These are phyloP conservation scores for Gyrodon lividus DNA, from an alignment of 768 basidiomycete genomes.

Conservation along the genomic window DNA sequence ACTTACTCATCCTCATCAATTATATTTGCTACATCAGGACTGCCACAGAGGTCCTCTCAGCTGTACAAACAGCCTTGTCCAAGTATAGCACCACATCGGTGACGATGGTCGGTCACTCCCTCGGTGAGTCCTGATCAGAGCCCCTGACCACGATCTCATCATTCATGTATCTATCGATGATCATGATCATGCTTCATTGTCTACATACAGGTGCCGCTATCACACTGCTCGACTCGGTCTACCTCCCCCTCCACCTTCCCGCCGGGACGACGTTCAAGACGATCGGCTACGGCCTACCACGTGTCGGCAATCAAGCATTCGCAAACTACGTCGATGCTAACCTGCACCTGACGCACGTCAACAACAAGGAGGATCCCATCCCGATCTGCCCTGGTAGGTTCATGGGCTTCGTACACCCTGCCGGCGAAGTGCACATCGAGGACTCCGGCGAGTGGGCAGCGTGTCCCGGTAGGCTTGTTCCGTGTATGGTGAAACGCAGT, in stretches of 20 bases:
- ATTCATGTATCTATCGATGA: background rate
- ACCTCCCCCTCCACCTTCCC: slow-evolving; percentile 39
- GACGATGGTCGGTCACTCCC: slow-evolving; percentile 46
- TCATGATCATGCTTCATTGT: no score
- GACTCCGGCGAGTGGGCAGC: slow-evolving; percentile 48
- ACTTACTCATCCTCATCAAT: background rate
- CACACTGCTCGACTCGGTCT: slow-evolving; percentile 39
- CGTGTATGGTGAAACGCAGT: no score
- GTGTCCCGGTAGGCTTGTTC: slow-evolving; percentile 45
- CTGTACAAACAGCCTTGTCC: slow-evolving; percentile 42
- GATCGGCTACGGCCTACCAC: slow-evolving; percentile 36
- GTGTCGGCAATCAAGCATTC: slow-evolving; percentile 58
- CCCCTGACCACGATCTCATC: no score
- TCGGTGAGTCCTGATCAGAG: slow-evolving; percentile 25
- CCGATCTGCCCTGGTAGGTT: slow-evolving; percentile 36
- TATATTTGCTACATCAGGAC: slow-evolving; percentile 27
- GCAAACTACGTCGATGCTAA: slow-evolving; percentile 54
- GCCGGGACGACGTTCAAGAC: slow-evolving; percentile 31
- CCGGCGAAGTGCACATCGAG: slow-evolving; percentile 44
- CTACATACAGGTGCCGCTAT: slow-evolving; percentile 34
- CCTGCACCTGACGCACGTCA: slow-evolving; percentile 49
- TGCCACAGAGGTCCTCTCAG: slow-evolving; percentile 41
- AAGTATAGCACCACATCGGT: slow-evolving; percentile 36
- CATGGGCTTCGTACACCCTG: slow-evolving; percentile 41
- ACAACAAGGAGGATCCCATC: slow-evolving; percentile 45